A percentile compares a stretch with the other conserved stretches of the same genome.
Evolutionary conservation across 2,329 filamentous ascomycete genomes (phyloP).

Genomic region (Exophiala sideris): DNA sequence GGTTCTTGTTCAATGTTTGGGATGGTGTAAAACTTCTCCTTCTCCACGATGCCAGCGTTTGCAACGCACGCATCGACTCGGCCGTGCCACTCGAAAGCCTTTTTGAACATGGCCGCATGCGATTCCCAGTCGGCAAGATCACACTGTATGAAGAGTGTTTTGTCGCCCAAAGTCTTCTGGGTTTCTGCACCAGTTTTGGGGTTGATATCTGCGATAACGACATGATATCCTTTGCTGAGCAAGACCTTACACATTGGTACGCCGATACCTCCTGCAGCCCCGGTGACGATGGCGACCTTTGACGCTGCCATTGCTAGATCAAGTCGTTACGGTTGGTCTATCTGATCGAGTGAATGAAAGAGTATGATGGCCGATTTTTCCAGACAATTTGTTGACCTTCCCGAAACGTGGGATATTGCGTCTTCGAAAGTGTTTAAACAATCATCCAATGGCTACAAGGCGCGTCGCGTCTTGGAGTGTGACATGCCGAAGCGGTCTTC

Average conservation of each 20-base stretch:
- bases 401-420: too few relatives aligned
- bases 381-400: too few relatives aligned
- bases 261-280: neutral
- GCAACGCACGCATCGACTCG: neutral
- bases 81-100: neutral
- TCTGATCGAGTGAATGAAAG: neutral
- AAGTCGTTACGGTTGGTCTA: neutral
- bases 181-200: neutral
- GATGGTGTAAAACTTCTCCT: neutral
- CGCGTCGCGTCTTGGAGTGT: too few relatives aligned
- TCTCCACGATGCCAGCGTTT: slow-evolving; percentile 2
- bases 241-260: neutral
- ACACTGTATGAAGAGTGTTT: neutral
- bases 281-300: neutral
- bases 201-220: slow-evolving; percentile 1
- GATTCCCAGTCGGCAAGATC: slow-evolving; percentile 1
- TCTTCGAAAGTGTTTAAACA: too few relatives aligned
- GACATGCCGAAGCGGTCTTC: too few relatives aligned
- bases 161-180: neutral
- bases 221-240: neutral
- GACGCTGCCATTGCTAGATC: neutral
- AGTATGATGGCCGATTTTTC: too few relatives aligned
- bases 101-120: slow-evolving; percentile 1
- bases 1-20: neutral
- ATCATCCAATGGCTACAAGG: too few relatives aligned